Percentiles rank a stretch among this genome's conserved stretches.
Evolutionary conservation across 345 rosid species (phyloP).

Genomic region (Erodium maritimum): DNA sequence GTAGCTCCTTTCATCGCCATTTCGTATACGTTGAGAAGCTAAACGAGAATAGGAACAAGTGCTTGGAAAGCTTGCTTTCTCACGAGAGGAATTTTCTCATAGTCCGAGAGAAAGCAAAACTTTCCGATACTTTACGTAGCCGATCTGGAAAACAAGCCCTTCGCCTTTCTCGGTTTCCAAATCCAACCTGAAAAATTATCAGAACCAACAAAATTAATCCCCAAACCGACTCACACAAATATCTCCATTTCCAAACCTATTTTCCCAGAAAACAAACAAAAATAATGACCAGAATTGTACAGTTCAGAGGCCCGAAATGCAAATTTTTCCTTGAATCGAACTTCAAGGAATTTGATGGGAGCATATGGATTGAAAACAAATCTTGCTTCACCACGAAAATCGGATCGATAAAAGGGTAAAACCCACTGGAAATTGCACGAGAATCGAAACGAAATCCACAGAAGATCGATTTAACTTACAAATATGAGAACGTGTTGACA

Average conservation of each 20-base stretch:
- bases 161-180: neutral
- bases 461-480: neutral
- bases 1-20: slow-evolving; percentile 65
- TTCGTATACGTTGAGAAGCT: slow-evolving; percentile 1
- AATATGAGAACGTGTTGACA: neutral
- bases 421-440: too few relatives aligned
- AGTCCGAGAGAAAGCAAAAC: slow-evolving; percentile 2
- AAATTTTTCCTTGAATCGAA: neutral
- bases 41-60: slow-evolving; percentile 3
- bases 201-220: neutral
- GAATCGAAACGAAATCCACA: too few relatives aligned
- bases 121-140: neutral
- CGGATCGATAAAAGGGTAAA: too few relatives aligned
- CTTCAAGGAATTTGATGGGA: too few relatives aligned
- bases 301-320: slow-evolving; percentile 1
- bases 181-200: slow-evolving; percentile 15
- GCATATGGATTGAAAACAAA: too few relatives aligned
- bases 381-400: too few relatives aligned
- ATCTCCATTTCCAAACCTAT: neutral
- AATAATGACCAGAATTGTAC: neutral
- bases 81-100: slow-evolving; percentile 1
- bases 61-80: neutral
- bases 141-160: slow-evolving; percentile 6
- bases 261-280: slow-evolving; percentile 2
- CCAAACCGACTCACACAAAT: neutral